phyloP scores from a whole-genome alignment of 768 basidiomycete genomes.

The Rhodosporidiobolus sp. region DNA sequence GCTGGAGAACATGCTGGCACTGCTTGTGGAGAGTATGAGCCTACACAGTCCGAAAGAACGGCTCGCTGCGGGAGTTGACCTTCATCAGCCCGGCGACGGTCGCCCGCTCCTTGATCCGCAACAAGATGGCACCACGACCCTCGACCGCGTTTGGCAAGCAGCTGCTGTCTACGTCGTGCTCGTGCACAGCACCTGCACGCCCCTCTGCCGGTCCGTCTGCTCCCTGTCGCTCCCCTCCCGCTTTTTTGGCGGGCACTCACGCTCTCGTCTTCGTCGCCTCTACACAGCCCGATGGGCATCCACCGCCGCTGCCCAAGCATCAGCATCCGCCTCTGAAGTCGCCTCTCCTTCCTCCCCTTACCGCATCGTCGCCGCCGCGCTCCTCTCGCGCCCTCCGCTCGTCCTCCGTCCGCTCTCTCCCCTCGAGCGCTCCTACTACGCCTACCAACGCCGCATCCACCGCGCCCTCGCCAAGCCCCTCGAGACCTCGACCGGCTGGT shows the following conservation, averaged over 20 bases:
- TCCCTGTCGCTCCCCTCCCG: neutral
- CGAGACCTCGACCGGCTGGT: constrained; percentile 34
- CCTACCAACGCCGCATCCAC: constrained; percentile 40
- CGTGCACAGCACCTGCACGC: neutral
- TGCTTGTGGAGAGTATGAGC: too few relatives aligned
- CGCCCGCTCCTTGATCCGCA: too few relatives aligned
- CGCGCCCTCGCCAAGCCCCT: constrained; percentile 39
- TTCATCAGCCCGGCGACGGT: too few relatives aligned
- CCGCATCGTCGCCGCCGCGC: constrained; percentile 41
- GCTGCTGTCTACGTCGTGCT: neutral
- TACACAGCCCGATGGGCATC: constrained; percentile 2
- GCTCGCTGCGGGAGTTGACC: too few relatives aligned
- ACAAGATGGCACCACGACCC: neutral
- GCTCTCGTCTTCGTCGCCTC: neutral
- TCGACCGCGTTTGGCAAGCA: neutral
- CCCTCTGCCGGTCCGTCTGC: neutral
- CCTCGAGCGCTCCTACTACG: constrained; percentile 44
- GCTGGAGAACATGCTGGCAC: too few relatives aligned
- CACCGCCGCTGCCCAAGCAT: neutral
- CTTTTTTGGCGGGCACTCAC: neutral
- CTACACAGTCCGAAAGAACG: too few relatives aligned
- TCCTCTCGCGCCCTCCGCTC: constrained; percentile 42
- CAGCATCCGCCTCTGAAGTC: neutral
- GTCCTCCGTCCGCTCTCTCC: constrained; percentile 31
- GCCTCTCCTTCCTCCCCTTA: constrained; percentile 5